These are phyloP conservation scores for Podila horticola DNA, from an alignment of 192 early-diverging fungal genomes.

Conservation along the genomic window DNA sequence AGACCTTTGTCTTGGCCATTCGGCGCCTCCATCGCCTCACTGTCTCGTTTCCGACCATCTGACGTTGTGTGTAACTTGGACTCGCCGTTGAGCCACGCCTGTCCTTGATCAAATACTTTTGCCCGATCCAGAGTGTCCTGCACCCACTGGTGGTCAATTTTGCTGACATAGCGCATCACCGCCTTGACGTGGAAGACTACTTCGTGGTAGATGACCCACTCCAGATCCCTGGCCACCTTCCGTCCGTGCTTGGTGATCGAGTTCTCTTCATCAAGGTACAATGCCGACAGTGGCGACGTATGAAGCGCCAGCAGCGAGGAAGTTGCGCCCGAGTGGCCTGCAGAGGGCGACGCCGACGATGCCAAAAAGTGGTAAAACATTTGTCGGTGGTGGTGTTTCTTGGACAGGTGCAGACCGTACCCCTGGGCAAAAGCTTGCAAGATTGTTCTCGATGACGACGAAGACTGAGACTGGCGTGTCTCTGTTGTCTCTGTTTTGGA, in stretches of 20 bases:
- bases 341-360: constrained; percentile 48
- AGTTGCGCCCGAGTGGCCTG: constrained; percentile 63
- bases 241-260: constrained; percentile 49
- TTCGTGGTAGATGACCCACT: constrained; percentile 96
- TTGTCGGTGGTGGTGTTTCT: constrained; percentile 79
- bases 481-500: constrained; percentile 5
- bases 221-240: constrained; percentile 64
- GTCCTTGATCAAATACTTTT: constrained; percentile 27
- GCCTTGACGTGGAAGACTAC: constrained; percentile 95
- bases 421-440: constrained; percentile 88
- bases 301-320: constrained; percentile 92
- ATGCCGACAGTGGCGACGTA: constrained; percentile 89
- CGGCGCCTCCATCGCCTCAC: constrained; percentile 2
- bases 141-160: constrained; percentile 89
- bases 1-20: constrained; percentile 2
- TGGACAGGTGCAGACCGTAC: constrained; percentile 94
- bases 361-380: constrained; percentile 67
- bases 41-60: neutral
- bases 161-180: constrained; percentile 95
- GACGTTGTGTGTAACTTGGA: neutral
- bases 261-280: constrained; percentile 80
- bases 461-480: constrained; percentile 12
- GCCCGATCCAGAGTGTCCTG: constrained; percentile 73
- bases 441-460: constrained; percentile 64
- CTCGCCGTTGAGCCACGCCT: constrained; percentile 38